phyloP scores from a whole-genome alignment of 2,329 filamentous ascomycete species.

The Rachicladosporium sp. region DNA sequence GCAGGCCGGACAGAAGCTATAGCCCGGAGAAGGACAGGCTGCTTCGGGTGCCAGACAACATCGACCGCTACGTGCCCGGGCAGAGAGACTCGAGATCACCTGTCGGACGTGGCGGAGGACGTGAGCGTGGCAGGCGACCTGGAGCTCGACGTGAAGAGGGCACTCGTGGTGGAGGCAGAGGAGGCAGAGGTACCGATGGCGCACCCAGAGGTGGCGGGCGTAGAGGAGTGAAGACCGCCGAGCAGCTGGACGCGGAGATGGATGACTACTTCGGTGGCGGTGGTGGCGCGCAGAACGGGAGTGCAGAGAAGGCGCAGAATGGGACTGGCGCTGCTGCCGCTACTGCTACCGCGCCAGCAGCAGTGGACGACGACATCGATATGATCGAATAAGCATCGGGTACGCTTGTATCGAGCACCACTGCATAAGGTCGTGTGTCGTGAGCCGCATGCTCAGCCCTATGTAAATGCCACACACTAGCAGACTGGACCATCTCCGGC shows the following conservation, averaged over 20 bases:
- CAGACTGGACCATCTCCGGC: too few relatives aligned
- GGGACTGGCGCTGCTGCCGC: slow-evolving; percentile 14
- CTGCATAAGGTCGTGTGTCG: too few relatives aligned
- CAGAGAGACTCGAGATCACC: slow-evolving; percentile 41
- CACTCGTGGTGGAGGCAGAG: slow-evolving; percentile 31
- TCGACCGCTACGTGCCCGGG: slow-evolving; percentile 70
- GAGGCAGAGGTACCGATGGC: slow-evolving; percentile 34
- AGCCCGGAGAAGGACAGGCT: slow-evolving; percentile 32
- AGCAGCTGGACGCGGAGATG: slow-evolving; percentile 91
- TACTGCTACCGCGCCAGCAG: slow-evolving; percentile 7
- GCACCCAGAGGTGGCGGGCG: slow-evolving; percentile 28
- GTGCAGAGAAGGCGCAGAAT: slow-evolving; percentile 28
- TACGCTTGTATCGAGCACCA: too few relatives aligned
- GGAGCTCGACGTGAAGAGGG: slow-evolving; percentile 33
- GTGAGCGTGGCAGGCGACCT: slow-evolving; percentile 35
- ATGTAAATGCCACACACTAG: too few relatives aligned
- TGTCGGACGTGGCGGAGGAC: slow-evolving; percentile 28
- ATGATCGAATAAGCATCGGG: slow-evolving; percentile 19
- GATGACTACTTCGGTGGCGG: slow-evolving; percentile 67
- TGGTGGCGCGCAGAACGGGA: slow-evolving; percentile 13
- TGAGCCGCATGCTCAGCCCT: too few relatives aligned
- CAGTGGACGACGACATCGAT: slow-evolving; percentile 20
- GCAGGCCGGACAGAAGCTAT: slow-evolving; percentile 26
- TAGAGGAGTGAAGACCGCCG: slow-evolving; percentile 65
- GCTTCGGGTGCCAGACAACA: slow-evolving; percentile 50